Percentiles rank a stretch among this genome's conserved stretches.
Conservation (phyloP, 169 alveolate genomes). For the Plasmodium yoelii region DNA sequence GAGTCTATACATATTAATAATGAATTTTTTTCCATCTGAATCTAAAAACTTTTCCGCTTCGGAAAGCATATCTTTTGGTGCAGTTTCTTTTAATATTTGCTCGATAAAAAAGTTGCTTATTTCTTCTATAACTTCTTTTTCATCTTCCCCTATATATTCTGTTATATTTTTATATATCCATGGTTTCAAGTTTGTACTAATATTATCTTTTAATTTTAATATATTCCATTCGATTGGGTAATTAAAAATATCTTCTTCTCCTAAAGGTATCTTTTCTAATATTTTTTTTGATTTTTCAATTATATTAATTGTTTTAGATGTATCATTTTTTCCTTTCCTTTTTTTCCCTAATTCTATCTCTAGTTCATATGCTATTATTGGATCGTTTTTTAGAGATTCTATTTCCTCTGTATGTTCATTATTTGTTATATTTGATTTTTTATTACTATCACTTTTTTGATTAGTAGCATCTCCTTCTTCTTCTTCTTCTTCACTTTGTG, state of each 20-base stretch:
- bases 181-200: conserved; percentile 82
- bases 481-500: too few relatives aligned
- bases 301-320: neutral
- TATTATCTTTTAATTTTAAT: conserved; percentile 70
- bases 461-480: too few relatives aligned
- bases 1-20: conserved; percentile 85
- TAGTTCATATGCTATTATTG: neutral
- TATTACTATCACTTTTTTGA: too few relatives aligned
- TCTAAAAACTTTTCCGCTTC: conserved; percentile 88
- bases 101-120: conserved; percentile 79
- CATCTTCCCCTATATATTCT: conserved; percentile 90
- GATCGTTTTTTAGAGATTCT: too few relatives aligned
- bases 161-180: conserved; percentile 86
- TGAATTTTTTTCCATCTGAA: conserved; percentile 86
- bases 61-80: conserved; percentile 82
- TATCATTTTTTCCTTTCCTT: conserved; percentile 27
- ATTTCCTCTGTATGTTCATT: too few relatives aligned
- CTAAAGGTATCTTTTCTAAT: conserved; percentile 76
- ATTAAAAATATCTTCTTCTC: conserved; percentile 81
- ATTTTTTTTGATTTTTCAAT: conserved; percentile 44
- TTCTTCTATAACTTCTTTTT: conserved; percentile 82
- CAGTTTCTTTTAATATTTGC: conserved; percentile 82
- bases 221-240: conserved; percentile 83
- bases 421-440: too few relatives aligned
- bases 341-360: conserved; percentile 14